Conservation (phyloP, 1,284 basidiomycete species). For the Kwoniella shivajii region DNA sequence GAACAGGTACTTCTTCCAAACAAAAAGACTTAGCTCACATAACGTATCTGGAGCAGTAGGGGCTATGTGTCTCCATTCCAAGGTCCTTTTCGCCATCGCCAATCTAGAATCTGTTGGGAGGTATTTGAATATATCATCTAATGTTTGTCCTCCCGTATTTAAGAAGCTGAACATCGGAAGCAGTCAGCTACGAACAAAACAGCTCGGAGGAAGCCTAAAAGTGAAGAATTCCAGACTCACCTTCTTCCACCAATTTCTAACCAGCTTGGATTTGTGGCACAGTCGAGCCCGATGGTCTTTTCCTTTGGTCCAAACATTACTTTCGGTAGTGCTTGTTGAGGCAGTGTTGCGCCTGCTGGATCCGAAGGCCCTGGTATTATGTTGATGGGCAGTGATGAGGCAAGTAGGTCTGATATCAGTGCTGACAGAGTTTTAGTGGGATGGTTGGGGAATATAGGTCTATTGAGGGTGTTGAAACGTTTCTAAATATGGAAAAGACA, state of each 20-base stretch:
- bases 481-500: conserved; percentile 51
- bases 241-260: conserved; percentile 60
- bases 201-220: conserved; percentile 3
- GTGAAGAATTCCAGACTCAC: conserved; percentile 27
- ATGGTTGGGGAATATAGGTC: conserved; percentile 65
- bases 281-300: conserved; percentile 66
- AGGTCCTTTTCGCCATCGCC: conserved; percentile 72
- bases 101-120: conserved; percentile 59
- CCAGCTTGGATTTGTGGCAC: conserved; percentile 90
- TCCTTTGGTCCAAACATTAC: conserved; percentile 76
- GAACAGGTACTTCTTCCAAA: not conserved
- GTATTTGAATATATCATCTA: conserved; percentile 96
- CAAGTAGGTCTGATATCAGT: conserved; percentile 69
- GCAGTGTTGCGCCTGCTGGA: conserved; percentile 83
- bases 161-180: conserved; percentile 64
- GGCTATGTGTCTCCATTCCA: conserved; percentile 93
- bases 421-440: conserved; percentile 71
- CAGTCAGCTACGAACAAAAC: not conserved
- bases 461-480: conserved; percentile 51
- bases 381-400: conserved; percentile 72
- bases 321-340: conserved; percentile 89
- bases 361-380: conserved; percentile 83
- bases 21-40: conserved; percentile 55
- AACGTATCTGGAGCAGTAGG: conserved; percentile 98
- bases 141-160: conserved; percentile 83